These are phyloP conservation scores for Geranomyces variabilis DNA, from an alignment of 192 early-diverging fungal genomes.

Conservation along the genomic window DNA sequence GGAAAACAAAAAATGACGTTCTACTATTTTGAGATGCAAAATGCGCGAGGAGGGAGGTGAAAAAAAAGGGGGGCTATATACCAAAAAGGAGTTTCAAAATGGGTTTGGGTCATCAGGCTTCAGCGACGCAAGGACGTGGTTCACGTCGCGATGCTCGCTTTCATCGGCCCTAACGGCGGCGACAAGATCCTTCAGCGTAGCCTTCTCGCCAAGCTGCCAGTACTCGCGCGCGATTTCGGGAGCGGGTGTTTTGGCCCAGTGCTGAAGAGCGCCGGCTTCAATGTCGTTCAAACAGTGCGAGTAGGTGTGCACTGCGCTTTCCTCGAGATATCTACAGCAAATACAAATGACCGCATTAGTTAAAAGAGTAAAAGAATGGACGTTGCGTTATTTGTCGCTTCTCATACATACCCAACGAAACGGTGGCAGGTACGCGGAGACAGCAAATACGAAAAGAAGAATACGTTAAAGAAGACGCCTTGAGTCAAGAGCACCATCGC, in stretches of 20 bases:
- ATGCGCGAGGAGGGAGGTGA: no score
- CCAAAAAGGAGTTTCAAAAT: no score
- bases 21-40: no score
- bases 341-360: no score
- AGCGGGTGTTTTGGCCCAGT: conserved; percentile 73
- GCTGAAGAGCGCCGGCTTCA: conserved; percentile 54
- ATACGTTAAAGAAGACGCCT: conserved; percentile 89
- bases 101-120: conserved; percentile 45
- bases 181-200: conserved; percentile 83
- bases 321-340: conserved; percentile 63
- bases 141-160: conserved; percentile 81
- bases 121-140: conserved; percentile 82
- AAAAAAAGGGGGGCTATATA: no score
- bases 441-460: conserved; percentile 77
- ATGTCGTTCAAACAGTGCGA: conserved; percentile 85
- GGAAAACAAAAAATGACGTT: no score
- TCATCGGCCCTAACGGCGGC: conserved; percentile 90
- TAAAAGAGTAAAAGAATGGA: no score
- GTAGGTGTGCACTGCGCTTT: conserved; percentile 91
- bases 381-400: no score
- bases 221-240: conserved; percentile 77
- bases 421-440: conserved; percentile 82
- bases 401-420: conserved; percentile 76
- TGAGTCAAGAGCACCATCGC: conserved; percentile 75
- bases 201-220: conserved; percentile 76